phyloP scores from a whole-genome alignment of 2,329 filamentous ascomycete species.

The Fusarium metavorans region DNA sequence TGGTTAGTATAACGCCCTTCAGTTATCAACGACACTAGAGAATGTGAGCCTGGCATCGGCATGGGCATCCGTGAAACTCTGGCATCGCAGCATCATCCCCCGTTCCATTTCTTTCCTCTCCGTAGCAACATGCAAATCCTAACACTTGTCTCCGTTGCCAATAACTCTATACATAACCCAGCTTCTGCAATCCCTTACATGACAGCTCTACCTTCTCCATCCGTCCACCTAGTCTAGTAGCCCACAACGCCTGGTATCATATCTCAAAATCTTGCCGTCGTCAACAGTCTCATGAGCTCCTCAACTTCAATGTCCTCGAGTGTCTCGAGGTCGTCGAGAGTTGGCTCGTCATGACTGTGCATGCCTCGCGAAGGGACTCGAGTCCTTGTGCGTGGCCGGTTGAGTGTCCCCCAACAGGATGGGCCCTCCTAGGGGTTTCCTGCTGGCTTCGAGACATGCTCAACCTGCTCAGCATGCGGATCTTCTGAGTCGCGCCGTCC shows the following conservation, averaged over 20 bases:
- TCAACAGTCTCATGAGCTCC: slow-evolving; percentile 43
- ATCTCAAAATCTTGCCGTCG: slow-evolving; percentile 35
- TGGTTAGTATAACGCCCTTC: slow-evolving; percentile 35
- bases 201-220: slow-evolving; percentile 24
- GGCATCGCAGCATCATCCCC: slow-evolving; percentile 44
- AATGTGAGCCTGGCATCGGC: slow-evolving; percentile 33
- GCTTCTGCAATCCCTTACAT: slow-evolving; percentile 29
- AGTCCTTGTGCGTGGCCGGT: slow-evolving; percentile 22
- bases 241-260: slow-evolving; percentile 42
- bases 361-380: slow-evolving; percentile 11
- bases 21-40: slow-evolving; percentile 39
- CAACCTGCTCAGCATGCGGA: slow-evolving; percentile 35
- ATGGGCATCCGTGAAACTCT: slow-evolving; percentile 44
- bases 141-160: slow-evolving; percentile 39
- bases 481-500: slow-evolving; percentile 24
- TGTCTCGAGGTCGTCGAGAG: slow-evolving; percentile 42
- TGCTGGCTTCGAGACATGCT: slow-evolving; percentile 34
- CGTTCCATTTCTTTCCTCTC: slow-evolving; percentile 46
- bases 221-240: slow-evolving; percentile 33
- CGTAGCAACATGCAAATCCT: slow-evolving; percentile 35
- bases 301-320: slow-evolving; percentile 47
- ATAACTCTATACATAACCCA: slow-evolving; percentile 41
- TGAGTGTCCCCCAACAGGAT: slow-evolving; percentile 27
- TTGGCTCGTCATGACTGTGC: slow-evolving; percentile 8
- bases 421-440: slow-evolving; percentile 36